Evolutionary conservation across 2,329 filamentous ascomycete genomes (phyloP).

Genomic region (Claviceps purpurea): DNA sequence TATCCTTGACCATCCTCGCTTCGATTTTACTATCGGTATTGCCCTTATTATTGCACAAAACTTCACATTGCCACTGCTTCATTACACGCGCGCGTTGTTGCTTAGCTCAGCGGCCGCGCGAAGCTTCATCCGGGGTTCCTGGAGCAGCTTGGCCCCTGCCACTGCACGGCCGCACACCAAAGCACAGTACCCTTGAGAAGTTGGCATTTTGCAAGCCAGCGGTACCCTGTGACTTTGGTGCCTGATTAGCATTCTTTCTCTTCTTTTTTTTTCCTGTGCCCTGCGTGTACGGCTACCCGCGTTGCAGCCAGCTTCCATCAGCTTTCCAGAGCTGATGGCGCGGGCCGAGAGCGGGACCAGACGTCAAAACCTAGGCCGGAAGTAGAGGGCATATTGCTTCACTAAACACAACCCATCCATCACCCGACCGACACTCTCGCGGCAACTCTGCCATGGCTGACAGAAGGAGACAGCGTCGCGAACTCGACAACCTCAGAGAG

Average conservation of each 20-base stretch:
- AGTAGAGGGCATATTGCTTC: background rate
- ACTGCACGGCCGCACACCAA: background rate
- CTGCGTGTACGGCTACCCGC: background rate
- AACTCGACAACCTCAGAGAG: conserved; percentile 21
- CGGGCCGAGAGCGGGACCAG: background rate
- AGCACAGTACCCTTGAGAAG: background rate
- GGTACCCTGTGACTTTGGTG: too few relatives aligned
- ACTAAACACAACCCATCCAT: background rate
- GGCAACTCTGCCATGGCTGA: conserved; percentile 18
- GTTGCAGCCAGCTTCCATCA: background rate
- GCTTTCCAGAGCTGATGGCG: background rate
- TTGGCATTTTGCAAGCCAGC: too few relatives aligned
- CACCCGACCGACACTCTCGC: background rate
- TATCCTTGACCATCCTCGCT: background rate
- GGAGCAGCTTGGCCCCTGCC: background rate
- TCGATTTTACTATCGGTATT: background rate
- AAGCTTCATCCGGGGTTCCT: background rate
- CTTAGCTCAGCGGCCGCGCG: background rate
- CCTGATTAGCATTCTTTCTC: background rate
- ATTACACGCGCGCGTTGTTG: background rate
- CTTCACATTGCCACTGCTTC: too few relatives aligned
- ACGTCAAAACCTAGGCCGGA: background rate
- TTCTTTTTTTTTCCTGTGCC: background rate
- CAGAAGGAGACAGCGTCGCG: conserved; percentile 18
- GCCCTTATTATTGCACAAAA: background rate